Evolutionary conservation across 2,329 filamentous ascomycete genomes (phyloP).

Genomic region (Curvularia eragrostidis): DNA sequence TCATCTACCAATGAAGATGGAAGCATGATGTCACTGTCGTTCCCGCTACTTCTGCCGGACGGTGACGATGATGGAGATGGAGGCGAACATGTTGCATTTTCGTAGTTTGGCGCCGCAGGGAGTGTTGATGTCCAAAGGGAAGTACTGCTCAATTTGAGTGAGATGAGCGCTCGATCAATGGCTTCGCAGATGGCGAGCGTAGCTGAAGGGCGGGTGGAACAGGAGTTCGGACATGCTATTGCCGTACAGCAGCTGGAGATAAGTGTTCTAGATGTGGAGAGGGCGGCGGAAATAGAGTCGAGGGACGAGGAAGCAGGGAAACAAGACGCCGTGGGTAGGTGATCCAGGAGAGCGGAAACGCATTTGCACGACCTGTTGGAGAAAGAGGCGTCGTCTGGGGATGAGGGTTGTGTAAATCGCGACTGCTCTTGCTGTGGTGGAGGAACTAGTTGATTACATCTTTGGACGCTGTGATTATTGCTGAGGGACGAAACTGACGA

Average conservation of each 20-base stretch:
- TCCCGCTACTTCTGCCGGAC: conserved; percentile 1
- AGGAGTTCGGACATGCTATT: conserved; percentile 7
- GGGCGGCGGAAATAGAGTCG: conserved; percentile 3
- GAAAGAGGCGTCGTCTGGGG: background rate
- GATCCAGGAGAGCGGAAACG: conserved; percentile 4
- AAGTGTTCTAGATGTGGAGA: conserved; percentile 8
- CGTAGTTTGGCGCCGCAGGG: background rate
- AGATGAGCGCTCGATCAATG: conserved; percentile 8
- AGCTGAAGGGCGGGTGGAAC: conserved; percentile 8
- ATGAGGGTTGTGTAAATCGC: conserved; percentile 4
- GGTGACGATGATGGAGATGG: conserved; percentile 2
- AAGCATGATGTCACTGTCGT: conserved; percentile 6
- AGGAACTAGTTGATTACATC: background rate
- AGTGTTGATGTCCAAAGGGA: conserved; percentile 6
- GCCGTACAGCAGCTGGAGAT: conserved; percentile 7
- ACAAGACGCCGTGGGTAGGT: conserved; percentile 4
- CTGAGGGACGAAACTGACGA: background rate
- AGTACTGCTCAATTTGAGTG: conserved; percentile 6
- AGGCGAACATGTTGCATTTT: conserved; percentile 6
- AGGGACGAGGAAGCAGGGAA: background rate
- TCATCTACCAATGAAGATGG: conserved; percentile 5
- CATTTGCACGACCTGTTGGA: conserved; percentile 8
- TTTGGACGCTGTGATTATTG: background rate
- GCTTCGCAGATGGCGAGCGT: conserved; percentile 11
- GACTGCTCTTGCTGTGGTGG: background rate